phyloP scores from a whole-genome alignment of 2,329 filamentous ascomycete genomes.

The Monilinia laxa region DNA sequence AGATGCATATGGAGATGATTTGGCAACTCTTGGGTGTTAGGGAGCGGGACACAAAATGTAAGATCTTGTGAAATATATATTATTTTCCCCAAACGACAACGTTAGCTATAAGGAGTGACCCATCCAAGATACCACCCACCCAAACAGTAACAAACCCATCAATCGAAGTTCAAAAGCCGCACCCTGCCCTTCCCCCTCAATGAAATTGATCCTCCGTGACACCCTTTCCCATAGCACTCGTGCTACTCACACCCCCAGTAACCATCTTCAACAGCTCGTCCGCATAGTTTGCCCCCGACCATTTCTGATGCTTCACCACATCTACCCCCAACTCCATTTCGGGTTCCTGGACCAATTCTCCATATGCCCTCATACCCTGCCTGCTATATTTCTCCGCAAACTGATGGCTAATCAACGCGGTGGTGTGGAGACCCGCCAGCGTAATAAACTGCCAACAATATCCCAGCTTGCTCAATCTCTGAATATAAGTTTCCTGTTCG shows the following conservation, averaged over 20 bases:
- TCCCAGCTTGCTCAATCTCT: constrained; percentile 78
- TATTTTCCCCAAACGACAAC: too few relatives aligned
- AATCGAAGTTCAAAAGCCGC: neutral
- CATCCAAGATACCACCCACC: too few relatives aligned
- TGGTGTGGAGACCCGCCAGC: constrained; percentile 94
- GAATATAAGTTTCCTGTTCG: constrained; percentile 97
- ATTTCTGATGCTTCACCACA: constrained; percentile 98
- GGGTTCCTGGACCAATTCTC: constrained; percentile 95
- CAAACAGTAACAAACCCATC: neutral
- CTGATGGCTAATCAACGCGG: constrained; percentile 84
- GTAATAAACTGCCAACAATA: constrained; percentile 99
- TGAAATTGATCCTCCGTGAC: constrained; percentile 98
- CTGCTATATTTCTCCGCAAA: constrained; percentile 81
- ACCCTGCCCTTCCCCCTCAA: constrained; percentile 17
- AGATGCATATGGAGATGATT: too few relatives aligned
- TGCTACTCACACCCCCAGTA: constrained; percentile 85
- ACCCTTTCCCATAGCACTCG: constrained; percentile 94
- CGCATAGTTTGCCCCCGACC: constrained; percentile 91
- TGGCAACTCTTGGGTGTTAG: too few relatives aligned
- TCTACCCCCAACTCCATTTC: constrained; percentile 90
- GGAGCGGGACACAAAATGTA: too few relatives aligned
- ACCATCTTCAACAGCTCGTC: constrained; percentile 98
- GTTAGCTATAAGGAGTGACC: too few relatives aligned
- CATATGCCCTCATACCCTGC: constrained; percentile 92
- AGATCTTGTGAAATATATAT: too few relatives aligned